Evolutionary conservation across 2,329 filamentous ascomycete genomes (phyloP).

Genomic region (Ophiostoma sp.): DNA sequence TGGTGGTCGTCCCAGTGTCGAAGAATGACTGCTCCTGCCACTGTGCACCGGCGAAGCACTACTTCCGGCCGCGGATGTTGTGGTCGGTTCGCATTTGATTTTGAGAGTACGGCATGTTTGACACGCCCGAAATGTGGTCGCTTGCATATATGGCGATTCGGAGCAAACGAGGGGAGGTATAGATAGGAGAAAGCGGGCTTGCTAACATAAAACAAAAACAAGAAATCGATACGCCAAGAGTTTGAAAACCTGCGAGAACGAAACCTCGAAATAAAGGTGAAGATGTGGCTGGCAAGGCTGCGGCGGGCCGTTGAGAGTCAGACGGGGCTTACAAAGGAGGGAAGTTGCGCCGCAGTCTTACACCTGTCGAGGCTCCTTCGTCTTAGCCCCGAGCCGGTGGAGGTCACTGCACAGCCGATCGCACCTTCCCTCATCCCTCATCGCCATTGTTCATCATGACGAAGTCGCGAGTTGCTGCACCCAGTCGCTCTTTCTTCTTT

Average conservation of each 20-base stretch:
- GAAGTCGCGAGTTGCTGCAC: background rate
- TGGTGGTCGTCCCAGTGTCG: background rate
- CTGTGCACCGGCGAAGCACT: background rate
- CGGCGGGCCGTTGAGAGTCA: background rate
- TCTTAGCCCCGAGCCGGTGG: background rate
- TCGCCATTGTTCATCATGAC: background rate
- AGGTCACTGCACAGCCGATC: background rate
- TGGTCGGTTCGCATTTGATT: background rate
- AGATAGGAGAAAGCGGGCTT: no score
- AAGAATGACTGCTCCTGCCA: background rate
- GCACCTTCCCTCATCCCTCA: background rate
- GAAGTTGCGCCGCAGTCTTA: background rate
- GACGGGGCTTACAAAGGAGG: background rate
- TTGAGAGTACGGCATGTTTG: conserved; percentile 7
- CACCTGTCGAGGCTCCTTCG: background rate
- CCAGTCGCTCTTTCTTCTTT: background rate
- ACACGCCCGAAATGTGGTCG: background rate
- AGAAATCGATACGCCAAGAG: no score
- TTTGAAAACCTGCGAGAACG: no score
- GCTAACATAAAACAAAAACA: no score
- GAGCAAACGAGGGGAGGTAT: background rate
- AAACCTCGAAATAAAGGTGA: background rate
- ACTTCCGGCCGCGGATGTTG: background rate
- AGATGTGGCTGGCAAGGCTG: background rate
- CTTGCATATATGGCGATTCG: background rate